Evolutionary conservation across 2,329 filamentous ascomycete species (phyloP).

Genomic region (Ceratocystis cubensis): DNA sequence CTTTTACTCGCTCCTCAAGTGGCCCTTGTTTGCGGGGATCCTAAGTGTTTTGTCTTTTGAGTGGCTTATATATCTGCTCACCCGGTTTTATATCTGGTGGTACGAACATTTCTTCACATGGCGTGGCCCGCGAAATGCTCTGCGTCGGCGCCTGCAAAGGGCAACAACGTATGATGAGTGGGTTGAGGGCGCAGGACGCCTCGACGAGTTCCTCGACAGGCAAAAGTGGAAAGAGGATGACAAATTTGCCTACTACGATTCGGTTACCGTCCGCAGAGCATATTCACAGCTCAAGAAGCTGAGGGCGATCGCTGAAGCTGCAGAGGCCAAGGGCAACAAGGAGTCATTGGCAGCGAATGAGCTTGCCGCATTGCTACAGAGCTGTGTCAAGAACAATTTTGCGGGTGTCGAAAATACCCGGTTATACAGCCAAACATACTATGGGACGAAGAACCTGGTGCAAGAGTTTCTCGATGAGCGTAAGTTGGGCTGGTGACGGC

Average conservation of each 20-base stretch:
- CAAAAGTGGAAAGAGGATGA: constrained; percentile 68
- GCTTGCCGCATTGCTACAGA: constrained; percentile 65
- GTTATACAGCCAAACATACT: constrained; percentile 95
- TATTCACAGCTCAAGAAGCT: constrained; percentile 59
- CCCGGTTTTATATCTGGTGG: constrained; percentile 74
- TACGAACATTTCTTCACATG: constrained; percentile 90
- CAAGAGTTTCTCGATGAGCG: constrained; percentile 82
- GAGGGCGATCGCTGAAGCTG: constrained; percentile 45
- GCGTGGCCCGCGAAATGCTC: constrained; percentile 61
- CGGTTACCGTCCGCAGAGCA: constrained; percentile 65
- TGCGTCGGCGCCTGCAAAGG: constrained; percentile 58
- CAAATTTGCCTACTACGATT: constrained; percentile 76
- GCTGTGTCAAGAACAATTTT: constrained; percentile 96
- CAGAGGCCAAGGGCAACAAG: constrained; percentile 29
- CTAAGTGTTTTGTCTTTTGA: constrained; percentile 21
- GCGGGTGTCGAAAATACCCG: constrained; percentile 86
- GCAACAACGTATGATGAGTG: constrained; percentile 72
- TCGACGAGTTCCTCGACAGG: constrained; percentile 73
- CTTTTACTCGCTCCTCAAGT: constrained; percentile 79
- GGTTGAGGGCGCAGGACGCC: constrained; percentile 62
- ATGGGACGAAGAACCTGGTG: constrained; percentile 88
- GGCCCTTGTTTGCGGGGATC: constrained; percentile 67
- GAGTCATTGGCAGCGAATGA: constrained; percentile 39
- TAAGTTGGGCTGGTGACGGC: constrained; percentile 29
- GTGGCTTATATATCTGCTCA: constrained; percentile 58